These are phyloP conservation scores for Linderniella brevidens DNA, from an alignment of 257 asterid species.

Conservation along the genomic window DNA sequence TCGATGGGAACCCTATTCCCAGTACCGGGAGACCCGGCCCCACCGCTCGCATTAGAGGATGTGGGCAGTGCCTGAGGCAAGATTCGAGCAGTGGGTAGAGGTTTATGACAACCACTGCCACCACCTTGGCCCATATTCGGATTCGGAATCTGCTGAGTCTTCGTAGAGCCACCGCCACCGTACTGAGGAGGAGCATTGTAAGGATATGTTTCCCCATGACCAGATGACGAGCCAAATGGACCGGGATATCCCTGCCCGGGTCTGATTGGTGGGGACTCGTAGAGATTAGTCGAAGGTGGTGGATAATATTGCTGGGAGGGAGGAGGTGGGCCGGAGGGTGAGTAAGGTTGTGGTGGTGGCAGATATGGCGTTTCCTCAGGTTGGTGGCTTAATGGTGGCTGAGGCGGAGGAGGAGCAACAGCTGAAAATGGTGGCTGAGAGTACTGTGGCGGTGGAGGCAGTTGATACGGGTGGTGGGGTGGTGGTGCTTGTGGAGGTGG, in stretches of 20 bases:
- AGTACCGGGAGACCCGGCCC: constrained; percentile 2
- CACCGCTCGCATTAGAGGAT: constrained; percentile 48
- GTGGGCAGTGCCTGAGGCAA: constrained; percentile 85
- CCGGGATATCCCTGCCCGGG: constrained; percentile 56
- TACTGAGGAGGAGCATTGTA: constrained; percentile 40
- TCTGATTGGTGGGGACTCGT: constrained; percentile 53
- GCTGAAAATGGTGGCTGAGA: constrained; percentile 43
- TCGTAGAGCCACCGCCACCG: constrained; percentile 41
- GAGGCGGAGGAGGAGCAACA: constrained; percentile 32
- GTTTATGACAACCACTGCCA: constrained; percentile 62
- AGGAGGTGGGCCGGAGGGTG: too few relatives aligned
- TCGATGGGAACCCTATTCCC: constrained; percentile 69
- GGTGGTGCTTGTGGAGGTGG: constrained; percentile 20
- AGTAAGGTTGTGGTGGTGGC: constrained; percentile 26
- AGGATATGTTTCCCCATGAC: constrained; percentile 49
- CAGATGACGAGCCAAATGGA: constrained; percentile 38
- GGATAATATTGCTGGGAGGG: constrained; percentile 36
- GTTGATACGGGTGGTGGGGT: constrained; percentile 29
- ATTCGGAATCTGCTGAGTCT: constrained; percentile 34
- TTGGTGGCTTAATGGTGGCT: constrained; percentile 37
- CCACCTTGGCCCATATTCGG: constrained; percentile 34
- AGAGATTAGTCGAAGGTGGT: constrained; percentile 31
- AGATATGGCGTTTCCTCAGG: constrained; percentile 45
- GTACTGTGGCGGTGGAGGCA: constrained; percentile 36
- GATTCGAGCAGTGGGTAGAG: constrained; percentile 76